phyloP scores from a whole-genome alignment of 441 rosid genomes.

The Aleurites moluccanus region DNA sequence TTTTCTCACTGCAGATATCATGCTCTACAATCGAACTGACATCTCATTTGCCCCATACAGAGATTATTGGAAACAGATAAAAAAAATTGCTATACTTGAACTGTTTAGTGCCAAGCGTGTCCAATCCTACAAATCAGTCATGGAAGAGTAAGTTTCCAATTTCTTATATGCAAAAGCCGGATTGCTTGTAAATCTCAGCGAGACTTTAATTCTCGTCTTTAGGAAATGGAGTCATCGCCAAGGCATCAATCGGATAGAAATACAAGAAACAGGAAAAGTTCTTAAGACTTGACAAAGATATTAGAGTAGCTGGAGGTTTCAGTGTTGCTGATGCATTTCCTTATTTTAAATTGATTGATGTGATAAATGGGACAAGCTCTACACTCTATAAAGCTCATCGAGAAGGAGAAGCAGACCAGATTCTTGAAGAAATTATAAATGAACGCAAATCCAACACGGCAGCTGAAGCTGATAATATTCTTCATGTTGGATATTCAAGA shows the following conservation, averaged over 20 bases:
- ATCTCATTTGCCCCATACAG: constrained; percentile 6
- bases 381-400: neutral
- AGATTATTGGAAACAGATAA: constrained; percentile 18
- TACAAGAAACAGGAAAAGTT: neutral
- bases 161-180: neutral
- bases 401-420: neutral
- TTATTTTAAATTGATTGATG: neutral
- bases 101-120: constrained; percentile 14
- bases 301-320: constrained; percentile 14
- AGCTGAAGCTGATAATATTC: neutral
- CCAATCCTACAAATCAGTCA: constrained; percentile 4
- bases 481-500: constrained; percentile 15
- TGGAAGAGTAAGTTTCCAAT: neutral
- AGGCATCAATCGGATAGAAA: constrained; percentile 1
- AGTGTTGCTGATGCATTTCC: constrained; percentile 17
- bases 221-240: neutral
- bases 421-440: constrained; percentile 2
- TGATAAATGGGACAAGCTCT: constrained; percentile 1
- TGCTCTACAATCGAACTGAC: constrained; percentile 7
- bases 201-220: neutral
- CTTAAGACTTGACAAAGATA: neutral
- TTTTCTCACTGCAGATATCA: neutral
- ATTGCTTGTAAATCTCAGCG: neutral
- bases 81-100: constrained; percentile 8
- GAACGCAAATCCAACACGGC: constrained; percentile 5